phyloP scores from a whole-genome alignment of 2,329 filamentous ascomycete species.

The Botryotinia globosa region DNA sequence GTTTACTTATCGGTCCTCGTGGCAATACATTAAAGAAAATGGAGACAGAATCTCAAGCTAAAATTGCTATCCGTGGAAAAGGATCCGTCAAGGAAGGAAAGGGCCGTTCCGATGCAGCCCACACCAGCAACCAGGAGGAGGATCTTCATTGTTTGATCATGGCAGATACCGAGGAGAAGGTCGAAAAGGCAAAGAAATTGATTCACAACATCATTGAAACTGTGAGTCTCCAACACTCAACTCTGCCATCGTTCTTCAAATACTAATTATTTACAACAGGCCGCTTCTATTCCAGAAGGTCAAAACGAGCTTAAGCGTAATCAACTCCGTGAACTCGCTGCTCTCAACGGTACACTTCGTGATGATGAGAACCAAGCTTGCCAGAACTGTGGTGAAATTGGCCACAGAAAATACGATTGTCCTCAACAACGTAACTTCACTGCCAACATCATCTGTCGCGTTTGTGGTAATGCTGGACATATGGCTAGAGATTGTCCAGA shows the following conservation, averaged over 20 bases:
- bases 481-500: constrained; percentile 99
- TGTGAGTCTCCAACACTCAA: constrained; percentile 54
- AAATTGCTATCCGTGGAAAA: constrained; percentile 99
- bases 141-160: constrained; percentile 99
- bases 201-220: constrained; percentile 99
- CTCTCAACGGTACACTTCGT: constrained; percentile 96
- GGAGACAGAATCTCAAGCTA: constrained; percentile 94
- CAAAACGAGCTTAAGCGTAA: constrained; percentile 99
- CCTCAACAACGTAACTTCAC: constrained; percentile 97
- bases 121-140: constrained; percentile 99
- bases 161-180: constrained; percentile 99
- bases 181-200: constrained; percentile 97
- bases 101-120: constrained; percentile 95
- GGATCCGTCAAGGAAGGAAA: constrained; percentile 99
- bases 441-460: constrained; percentile 98
- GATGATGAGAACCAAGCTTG: constrained; percentile 99
- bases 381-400: constrained; percentile 98
- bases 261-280: constrained; percentile 55
- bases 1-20: constrained; percentile 99
- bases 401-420: constrained; percentile 97
- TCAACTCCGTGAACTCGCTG: constrained; percentile 94
- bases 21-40: constrained; percentile 99
- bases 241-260: not conserved
- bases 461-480: constrained; percentile 96
- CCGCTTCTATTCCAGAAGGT: constrained; percentile 95